Conservation (phyloP, 192 early-diverging fungal species). For the Entomortierella beljakovae region DNA sequence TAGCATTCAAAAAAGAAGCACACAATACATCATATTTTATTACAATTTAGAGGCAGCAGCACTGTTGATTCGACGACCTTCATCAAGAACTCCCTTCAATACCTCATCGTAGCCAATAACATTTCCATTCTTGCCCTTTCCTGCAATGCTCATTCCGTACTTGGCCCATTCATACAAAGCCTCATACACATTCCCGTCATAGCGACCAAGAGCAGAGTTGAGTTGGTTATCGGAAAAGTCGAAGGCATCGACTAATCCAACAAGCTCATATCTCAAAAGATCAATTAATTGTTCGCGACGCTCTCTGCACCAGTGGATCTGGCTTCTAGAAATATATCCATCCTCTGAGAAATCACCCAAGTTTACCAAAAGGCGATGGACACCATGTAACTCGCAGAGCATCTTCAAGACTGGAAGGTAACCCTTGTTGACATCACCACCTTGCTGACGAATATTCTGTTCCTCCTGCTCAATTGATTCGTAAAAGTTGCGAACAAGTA, state of each 20-base stretch:
- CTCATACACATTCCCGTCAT: conserved; percentile 86
- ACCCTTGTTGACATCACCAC: conserved; percentile 39
- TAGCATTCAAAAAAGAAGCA: too few relatives aligned
- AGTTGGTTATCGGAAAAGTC: conserved; percentile 87
- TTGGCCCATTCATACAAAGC: conserved; percentile 70
- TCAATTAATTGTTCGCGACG: conserved; percentile 68
- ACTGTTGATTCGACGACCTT: conserved; percentile 39
- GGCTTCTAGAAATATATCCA: conserved; percentile 72
- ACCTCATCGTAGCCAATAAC: conserved; percentile 49
- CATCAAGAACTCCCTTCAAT: conserved; percentile 35
- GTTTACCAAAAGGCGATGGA: conserved; percentile 76
- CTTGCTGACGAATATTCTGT: not conserved
- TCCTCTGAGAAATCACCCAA: conserved; percentile 82
- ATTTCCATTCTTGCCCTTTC: conserved; percentile 43
- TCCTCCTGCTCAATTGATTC: conserved; percentile 67
- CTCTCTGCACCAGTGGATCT: conserved; percentile 70
- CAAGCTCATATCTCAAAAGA: conserved; percentile 71
- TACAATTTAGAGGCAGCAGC: conserved; percentile 33
- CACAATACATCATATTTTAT: too few relatives aligned
- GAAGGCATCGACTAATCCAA: conserved; percentile 88
- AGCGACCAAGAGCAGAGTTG: conserved; percentile 87
- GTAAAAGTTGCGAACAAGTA: conserved; percentile 81
- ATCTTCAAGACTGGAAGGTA: conserved; percentile 71
- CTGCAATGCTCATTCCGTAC: conserved; percentile 40
- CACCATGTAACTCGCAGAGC: conserved; percentile 77